Percentiles rank a stretch among this genome's conserved stretches.
These are phyloP conservation scores for Nannochloropsis oceanica DNA, from an alignment of 108 stramenopile species.

Conservation along the genomic window DNA sequence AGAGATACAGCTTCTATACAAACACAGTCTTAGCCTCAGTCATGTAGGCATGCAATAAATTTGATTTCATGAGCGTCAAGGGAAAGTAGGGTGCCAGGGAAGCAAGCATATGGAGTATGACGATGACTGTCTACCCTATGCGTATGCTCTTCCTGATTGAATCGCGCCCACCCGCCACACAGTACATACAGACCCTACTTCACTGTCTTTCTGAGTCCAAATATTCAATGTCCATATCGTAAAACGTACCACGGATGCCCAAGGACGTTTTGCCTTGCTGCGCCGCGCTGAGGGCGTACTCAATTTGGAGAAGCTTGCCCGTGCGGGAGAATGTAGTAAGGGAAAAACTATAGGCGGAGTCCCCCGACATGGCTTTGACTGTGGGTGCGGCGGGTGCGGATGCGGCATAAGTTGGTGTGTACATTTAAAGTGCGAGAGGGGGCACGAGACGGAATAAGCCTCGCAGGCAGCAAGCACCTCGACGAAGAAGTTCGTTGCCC, in stretches of 20 bases:
- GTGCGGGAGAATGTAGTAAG: conserved; percentile 94
- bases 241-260: conserved; percentile 59
- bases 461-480: too few species aligned
- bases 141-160: too few species aligned
- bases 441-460: too few species aligned
- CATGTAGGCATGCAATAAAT: not conserved
- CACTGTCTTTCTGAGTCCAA: too few species aligned
- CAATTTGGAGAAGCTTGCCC: conserved; percentile 95
- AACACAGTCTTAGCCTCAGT: not conserved
- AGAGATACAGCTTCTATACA: not conserved
- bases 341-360: conserved; percentile 90
- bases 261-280: conserved; percentile 87
- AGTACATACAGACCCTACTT: too few species aligned
- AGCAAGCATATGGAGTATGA: not conserved
- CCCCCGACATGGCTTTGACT: conserved; percentile 58
- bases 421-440: too few species aligned
- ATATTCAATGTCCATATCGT: not conserved
- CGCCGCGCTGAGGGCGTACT: conserved; percentile 95
- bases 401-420: too few species aligned
- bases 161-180: too few species aligned
- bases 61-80: not conserved
- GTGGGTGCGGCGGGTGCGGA: not conserved
- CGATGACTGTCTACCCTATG: not conserved
- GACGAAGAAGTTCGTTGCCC: too few species aligned
- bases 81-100: not conserved